Percentiles rank a stretch among this genome's conserved stretches.
Evolutionary conservation across 495 filamentous ascomycete species (phyloP).

Genomic region (Aspergillus nanangensis): DNA sequence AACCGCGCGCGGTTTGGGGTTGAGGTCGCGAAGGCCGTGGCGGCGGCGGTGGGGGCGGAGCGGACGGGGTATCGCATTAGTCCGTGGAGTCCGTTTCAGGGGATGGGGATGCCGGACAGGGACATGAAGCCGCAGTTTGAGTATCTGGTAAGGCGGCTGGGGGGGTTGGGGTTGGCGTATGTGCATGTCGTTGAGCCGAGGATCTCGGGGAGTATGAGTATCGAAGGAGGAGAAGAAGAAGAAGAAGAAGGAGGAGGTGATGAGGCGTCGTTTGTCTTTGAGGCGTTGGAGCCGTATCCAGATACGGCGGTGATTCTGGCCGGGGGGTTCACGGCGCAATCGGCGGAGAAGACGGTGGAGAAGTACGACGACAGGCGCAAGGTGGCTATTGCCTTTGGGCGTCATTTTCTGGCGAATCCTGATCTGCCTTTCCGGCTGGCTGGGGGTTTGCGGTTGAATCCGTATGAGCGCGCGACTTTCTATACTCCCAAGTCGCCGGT

Average conservation of each 20-base stretch:
- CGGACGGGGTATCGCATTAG: constrained; percentile 53
- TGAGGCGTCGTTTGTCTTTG: constrained; percentile 32
- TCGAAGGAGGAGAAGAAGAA: constrained; percentile 35
- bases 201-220: constrained; percentile 33
- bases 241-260: constrained; percentile 39
- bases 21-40: constrained; percentile 56
- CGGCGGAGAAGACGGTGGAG: constrained; percentile 43
- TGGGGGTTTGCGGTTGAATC: constrained; percentile 45
- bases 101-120: constrained; percentile 56
- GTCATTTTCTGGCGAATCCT: constrained; percentile 62
- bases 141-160: constrained; percentile 45
- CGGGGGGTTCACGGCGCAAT: constrained; percentile 45
- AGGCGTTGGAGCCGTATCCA: constrained; percentile 31
- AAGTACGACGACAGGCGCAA: constrained; percentile 40
- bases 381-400: constrained; percentile 51
- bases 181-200: constrained; percentile 56
- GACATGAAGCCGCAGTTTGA: constrained; percentile 52
- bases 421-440: constrained; percentile 58
- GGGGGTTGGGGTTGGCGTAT: constrained; percentile 50
- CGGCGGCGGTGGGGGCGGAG: constrained; percentile 54
- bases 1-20: constrained; percentile 58
- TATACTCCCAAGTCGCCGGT: constrained; percentile 34
- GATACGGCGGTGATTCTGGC: constrained; percentile 49
- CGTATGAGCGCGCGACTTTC: constrained; percentile 53
- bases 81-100: constrained; percentile 58